These are phyloP conservation scores for Rhododendron vialii DNA, from an alignment of 148 eudicot species.

Conservation along the genomic window DNA sequence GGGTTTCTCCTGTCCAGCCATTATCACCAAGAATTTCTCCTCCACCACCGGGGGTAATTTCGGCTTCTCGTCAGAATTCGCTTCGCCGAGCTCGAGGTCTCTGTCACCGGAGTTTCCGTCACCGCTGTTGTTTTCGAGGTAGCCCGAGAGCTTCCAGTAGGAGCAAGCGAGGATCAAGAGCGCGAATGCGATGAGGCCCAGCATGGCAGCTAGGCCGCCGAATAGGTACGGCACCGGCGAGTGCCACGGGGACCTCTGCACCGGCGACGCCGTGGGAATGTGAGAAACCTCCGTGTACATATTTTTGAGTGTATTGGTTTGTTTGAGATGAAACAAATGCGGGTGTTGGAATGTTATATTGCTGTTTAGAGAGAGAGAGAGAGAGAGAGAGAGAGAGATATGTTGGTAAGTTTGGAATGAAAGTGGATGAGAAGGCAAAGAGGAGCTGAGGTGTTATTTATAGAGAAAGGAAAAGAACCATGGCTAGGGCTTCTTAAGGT, in stretches of 20 bases:
- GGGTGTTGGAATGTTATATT: neutral
- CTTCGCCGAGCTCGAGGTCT: conserved; percentile 42
- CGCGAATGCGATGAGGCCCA: conserved; percentile 76
- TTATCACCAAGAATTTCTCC: conserved; percentile 49
- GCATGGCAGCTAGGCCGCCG: conserved; percentile 79
- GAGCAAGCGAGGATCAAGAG: conserved; percentile 72
- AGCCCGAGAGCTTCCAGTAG: conserved; percentile 52
- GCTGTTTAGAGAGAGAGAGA: neutral
- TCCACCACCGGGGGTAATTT: conserved; percentile 22
- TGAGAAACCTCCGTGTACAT: conserved; percentile 9
- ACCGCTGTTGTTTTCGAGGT: conserved; percentile 13
- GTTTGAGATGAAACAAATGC: neutral
- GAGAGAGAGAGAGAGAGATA: neutral
- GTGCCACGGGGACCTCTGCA: conserved; percentile 61
- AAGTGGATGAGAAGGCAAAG: conserved; percentile 3
- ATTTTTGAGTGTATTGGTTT: conserved; percentile 9
- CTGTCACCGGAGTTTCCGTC: conserved; percentile 27
- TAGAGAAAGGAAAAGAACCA: conserved; percentile 7
- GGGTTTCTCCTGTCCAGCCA: conserved; percentile 67
- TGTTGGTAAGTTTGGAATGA: neutral
- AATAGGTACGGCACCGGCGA: conserved; percentile 78
- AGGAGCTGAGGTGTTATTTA: conserved; percentile 15
- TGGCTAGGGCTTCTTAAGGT: too few relatives aligned
- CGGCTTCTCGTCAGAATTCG: conserved; percentile 9
- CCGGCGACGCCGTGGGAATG: conserved; percentile 17